Evolutionary conservation across 352 stramenopile species (phyloP).

Genomic region (Phytophthora citricola): DNA sequence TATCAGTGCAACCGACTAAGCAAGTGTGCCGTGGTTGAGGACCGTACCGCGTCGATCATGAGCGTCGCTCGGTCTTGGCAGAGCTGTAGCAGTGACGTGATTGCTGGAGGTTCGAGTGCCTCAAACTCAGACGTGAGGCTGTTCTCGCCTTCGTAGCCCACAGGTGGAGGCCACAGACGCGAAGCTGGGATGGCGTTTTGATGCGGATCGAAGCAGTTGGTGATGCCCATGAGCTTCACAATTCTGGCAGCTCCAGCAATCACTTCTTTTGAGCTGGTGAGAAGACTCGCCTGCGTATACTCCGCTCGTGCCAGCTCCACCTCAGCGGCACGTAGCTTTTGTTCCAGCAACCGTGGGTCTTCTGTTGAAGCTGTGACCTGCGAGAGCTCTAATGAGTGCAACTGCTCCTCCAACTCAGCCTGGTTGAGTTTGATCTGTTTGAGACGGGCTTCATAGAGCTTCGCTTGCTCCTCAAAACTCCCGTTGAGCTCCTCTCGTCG

Average conservation of each 20-base stretch:
- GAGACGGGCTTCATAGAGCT: slow-evolving; percentile 77
- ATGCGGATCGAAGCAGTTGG: slow-evolving; percentile 63
- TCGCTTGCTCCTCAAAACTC: slow-evolving; percentile 85
- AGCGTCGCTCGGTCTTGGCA: slow-evolving; percentile 72
- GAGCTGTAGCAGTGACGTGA: slow-evolving; percentile 69
- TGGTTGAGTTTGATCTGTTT: slow-evolving; percentile 86
- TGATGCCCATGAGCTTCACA: slow-evolving; percentile 80
- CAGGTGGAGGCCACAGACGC: slow-evolving; percentile 66
- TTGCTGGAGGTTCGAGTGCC: slow-evolving; percentile 64
- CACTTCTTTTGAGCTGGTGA: slow-evolving; percentile 83
- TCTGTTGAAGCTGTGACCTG: slow-evolving; percentile 55
- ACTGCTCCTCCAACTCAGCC: slow-evolving; percentile 72
- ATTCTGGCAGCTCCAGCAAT: slow-evolving; percentile 69
- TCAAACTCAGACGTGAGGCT: slow-evolving; percentile 74
- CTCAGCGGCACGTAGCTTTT: slow-evolving; percentile 74
- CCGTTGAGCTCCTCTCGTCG: slow-evolving; percentile 79
- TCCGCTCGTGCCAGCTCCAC: slow-evolving; percentile 71
- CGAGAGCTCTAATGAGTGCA: slow-evolving; percentile 70
- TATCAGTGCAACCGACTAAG: slow-evolving; percentile 8
- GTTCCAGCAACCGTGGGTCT: slow-evolving; percentile 73
- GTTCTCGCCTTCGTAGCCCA: slow-evolving; percentile 55
- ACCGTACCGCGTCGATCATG: slow-evolving; percentile 80
- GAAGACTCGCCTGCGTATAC: slow-evolving; percentile 65
- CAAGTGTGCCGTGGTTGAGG: not conserved
- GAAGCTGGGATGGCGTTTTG: slow-evolving; percentile 66